Evolutionary conservation across 352 stramenopile species (phyloP), one percentile per base, ranked within the genome.

Genomic region (Pythium aristosporum): DNA sequence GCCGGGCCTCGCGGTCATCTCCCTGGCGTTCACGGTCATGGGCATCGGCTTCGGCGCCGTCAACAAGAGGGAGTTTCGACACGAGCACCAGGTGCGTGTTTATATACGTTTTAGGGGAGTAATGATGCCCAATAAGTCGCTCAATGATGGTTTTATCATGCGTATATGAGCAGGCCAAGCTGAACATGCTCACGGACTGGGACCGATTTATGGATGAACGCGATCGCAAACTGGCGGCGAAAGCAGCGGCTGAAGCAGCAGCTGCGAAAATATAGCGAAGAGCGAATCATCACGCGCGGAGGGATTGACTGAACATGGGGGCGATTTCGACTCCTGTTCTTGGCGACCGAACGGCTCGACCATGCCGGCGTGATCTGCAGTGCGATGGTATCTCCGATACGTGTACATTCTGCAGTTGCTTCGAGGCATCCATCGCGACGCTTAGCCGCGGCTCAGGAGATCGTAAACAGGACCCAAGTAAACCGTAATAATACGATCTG

Each of bases 191-290:
- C 62, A 89, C 83, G 57, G 76, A 91, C 68, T 92, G 81, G 81
- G 83, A 92, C 71, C 79, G 80, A 57, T 81, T 87, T 78, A 92
- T 92, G 81, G 81, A 92, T 61, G 80, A 89, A 16, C 80, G 83
- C 15, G 81, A 92, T 76, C 79, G 83, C 28, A 87, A 82, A 74
- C 55, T 91, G 30, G 16, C 11, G 10, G 59, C 49, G 20, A 57
- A 60, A 34, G 59, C 49, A 30, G 69, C 60, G 25, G 61, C 59
- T 18, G 39, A 53, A 53, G 71, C 65, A 65, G 74, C 70, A 72
- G 57, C 69, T 54, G 57, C 63, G 42, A 77, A 71, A 52, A 46
- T 81, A 68, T 79, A 75, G 51, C 52, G 59, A 41, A 21, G 5
- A 16, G 44, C 30, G 0, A 2, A 23, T 39, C 44, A 44, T 48